Percentiles rank a stretch among this genome's conserved stretches.
These are phyloP conservation scores for Microcos paniculata DNA, from an alignment of 345 rosid species.

Conservation along the genomic window DNA sequence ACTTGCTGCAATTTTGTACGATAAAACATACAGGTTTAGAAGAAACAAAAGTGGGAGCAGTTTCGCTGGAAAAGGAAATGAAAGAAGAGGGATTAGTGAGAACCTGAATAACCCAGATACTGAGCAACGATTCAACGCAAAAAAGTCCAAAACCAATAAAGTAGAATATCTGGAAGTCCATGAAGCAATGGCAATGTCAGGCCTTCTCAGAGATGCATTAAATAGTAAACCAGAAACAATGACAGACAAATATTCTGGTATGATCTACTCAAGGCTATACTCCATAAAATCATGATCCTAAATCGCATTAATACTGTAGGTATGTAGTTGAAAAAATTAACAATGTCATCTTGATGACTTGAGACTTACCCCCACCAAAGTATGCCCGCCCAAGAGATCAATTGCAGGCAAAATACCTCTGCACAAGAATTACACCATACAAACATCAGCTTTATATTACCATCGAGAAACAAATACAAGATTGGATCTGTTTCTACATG, in stretches of 20 bases:
- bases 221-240: background rate
- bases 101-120: conserved; percentile 99
- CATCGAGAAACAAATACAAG: background rate
- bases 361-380: conserved; percentile 73
- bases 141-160: conserved; percentile 80
- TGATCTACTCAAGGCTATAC: background rate
- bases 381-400: conserved; percentile 48
- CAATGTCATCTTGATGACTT: too few species aligned
- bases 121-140: conserved; percentile 73
- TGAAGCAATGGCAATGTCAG: background rate
- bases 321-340: background rate
- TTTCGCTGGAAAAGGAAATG: background rate
- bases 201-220: background rate
- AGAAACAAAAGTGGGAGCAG: background rate
- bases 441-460: conserved; percentile 24
- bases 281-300: background rate
- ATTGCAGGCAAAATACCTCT: conserved; percentile 96
- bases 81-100: conserved; percentile 17
- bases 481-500: background rate
- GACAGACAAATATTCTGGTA: background rate
- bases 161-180: conserved; percentile 71
- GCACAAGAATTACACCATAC: conserved; percentile 32
- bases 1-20: conserved; percentile 67
- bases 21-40: background rate
- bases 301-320: background rate